Evolutionary conservation across 768 basidiomycete species (phyloP).

Genomic region (Calocera cornea): DNA sequence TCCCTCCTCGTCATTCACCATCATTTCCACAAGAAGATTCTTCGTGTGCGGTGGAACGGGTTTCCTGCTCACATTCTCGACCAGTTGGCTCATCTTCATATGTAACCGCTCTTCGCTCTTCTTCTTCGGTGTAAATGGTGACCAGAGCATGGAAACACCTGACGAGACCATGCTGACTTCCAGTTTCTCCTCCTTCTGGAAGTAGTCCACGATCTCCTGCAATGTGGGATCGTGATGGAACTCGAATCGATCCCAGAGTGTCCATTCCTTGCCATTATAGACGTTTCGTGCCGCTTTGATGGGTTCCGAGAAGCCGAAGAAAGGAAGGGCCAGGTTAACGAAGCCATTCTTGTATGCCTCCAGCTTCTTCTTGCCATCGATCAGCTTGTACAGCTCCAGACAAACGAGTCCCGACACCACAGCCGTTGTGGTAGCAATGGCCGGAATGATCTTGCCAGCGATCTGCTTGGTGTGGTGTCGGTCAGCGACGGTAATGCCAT

Average conservation of each 20-base stretch:
- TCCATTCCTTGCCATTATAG: constrained; percentile 84
- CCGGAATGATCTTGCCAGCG: constrained; percentile 97
- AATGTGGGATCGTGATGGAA: constrained; percentile 82
- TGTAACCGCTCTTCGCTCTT: constrained; percentile 84
- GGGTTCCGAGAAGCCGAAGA: constrained; percentile 98
- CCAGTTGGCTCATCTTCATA: constrained; percentile 82
- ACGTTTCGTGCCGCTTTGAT: constrained; percentile 80
- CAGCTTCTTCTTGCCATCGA: constrained; percentile 85
- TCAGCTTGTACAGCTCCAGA: constrained; percentile 96
- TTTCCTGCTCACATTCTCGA: constrained; percentile 91
- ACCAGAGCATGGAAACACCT: constrained; percentile 97
- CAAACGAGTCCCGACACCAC: constrained; percentile 92
- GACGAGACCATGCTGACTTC: constrained; percentile 92
- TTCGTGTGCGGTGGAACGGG: constrained; percentile 70
- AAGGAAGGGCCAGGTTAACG: constrained; percentile 90
- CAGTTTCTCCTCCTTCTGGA: constrained; percentile 70
- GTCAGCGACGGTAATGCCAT: constrained; percentile 74
- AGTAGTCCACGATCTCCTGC: constrained; percentile 69
- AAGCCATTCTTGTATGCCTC: constrained; percentile 98
- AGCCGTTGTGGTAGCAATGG: constrained; percentile 96
- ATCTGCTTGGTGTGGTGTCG: constrained; percentile 92
- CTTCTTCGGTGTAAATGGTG: constrained; percentile 79
- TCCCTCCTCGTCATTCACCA: constrained; percentile 81
- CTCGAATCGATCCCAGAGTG: constrained; percentile 94
- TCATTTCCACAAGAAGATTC: constrained; percentile 82